phyloP scores from a whole-genome alignment of 306 rosid genomes.

The Prunus mira region DNA sequence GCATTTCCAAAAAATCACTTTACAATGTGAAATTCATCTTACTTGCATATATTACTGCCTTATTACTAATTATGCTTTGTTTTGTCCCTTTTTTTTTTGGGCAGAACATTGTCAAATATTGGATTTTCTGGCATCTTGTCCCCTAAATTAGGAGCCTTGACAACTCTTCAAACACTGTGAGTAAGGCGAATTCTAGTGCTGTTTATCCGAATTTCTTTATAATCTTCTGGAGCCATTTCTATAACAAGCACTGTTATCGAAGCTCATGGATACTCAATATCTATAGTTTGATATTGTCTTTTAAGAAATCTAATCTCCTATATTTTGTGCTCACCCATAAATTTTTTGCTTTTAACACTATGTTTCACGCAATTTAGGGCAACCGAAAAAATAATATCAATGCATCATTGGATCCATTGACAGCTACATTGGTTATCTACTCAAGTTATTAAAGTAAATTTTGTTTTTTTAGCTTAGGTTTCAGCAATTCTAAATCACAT shows the following conservation, averaged over 20 bases:
- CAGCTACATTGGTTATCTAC: background rate
- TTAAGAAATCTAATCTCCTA: background rate
- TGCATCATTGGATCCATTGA: background rate
- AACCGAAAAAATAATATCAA: background rate
- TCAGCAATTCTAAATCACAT: background rate
- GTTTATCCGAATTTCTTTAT: background rate
- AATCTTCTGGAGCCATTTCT: background rate
- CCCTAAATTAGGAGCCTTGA: conserved; percentile 66
- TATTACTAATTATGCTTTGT: conserved; percentile 23
- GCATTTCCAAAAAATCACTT: conserved; percentile 4
- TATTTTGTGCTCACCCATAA: background rate
- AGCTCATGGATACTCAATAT: background rate
- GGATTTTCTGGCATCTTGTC: conserved; percentile 79
- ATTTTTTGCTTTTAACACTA: background rate
- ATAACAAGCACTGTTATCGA: background rate
- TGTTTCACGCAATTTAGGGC: background rate
- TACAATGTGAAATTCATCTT: conserved; percentile 10
- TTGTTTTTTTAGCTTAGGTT: background rate
- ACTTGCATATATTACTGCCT: conserved; percentile 9
- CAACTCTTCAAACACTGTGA: conserved; percentile 67
- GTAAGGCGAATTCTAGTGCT: conserved; percentile 31
- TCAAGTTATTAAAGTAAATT: background rate
- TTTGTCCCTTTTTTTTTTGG: conserved; percentile 19
- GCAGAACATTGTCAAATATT: conserved; percentile 82
- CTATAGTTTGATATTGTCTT: background rate